Evolutionary conservation across 1,284 basidiomycete genomes (phyloP).

Genomic region (Exobasidium rhododendri): DNA sequence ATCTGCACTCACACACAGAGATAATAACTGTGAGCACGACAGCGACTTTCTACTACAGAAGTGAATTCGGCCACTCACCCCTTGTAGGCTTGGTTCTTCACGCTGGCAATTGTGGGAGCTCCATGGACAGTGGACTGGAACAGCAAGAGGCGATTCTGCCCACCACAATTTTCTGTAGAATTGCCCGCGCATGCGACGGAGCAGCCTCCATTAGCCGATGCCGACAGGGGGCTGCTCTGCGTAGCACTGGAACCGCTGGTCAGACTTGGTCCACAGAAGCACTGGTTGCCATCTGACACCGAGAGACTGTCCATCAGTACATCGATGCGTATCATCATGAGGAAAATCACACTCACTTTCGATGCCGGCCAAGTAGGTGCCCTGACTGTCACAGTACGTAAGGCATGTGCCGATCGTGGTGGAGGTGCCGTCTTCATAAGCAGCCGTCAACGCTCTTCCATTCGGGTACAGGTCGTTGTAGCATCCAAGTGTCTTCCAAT

Average conservation of each 20-base stretch:
- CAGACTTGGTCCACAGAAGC: not conserved
- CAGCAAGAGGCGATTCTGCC: not conserved
- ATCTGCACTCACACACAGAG: no score
- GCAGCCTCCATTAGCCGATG: not conserved
- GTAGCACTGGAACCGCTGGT: not conserved
- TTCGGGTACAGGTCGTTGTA: constrained; percentile 2
- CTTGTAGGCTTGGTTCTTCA: not conserved
- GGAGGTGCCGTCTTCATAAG: not conserved
- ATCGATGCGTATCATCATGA: not conserved
- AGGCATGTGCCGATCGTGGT: not conserved
- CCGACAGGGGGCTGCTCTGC: not conserved
- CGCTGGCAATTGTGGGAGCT: not conserved
- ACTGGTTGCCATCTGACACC: not conserved
- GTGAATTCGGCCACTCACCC: no score
- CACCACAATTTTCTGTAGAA: not conserved
- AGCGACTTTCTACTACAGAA: no score
- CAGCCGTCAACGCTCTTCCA: not conserved
- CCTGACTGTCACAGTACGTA: not conserved
- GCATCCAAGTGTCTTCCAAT: constrained; percentile 6
- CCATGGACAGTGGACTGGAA: not conserved
- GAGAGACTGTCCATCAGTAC: not conserved
- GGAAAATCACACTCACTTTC: not conserved
- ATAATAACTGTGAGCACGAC: no score
- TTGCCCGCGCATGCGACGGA: not conserved
- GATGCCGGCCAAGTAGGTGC: not conserved